A percentile compares a stretch with the other conserved stretches of the same genome.
phyloP scores from a whole-genome alignment of 1,284 basidiomycete species.

The Amylostereum areolatum region DNA sequence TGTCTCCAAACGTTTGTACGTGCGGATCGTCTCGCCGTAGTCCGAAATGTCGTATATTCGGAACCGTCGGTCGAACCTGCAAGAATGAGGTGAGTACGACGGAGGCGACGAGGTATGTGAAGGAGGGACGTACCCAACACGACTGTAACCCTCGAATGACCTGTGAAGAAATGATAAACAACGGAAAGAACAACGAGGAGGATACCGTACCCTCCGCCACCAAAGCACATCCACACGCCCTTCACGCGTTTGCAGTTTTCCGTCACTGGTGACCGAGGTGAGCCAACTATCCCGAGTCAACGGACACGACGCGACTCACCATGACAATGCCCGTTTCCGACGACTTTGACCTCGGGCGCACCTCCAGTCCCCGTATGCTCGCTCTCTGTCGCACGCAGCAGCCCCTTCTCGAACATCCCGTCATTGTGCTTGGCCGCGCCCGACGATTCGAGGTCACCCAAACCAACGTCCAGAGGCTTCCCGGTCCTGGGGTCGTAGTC shows the following conservation, averaged over 20 bases:
- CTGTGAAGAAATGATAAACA: slow-evolving; percentile 27
- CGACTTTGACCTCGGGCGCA: slow-evolving; percentile 70
- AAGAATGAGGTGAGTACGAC: not conserved
- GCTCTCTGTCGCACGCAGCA: slow-evolving; percentile 64
- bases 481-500: slow-evolving; percentile 56
- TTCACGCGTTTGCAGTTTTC: slow-evolving; percentile 83
- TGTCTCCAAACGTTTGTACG: slow-evolving; percentile 82
- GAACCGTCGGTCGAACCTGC: slow-evolving; percentile 84
- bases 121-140: slow-evolving; percentile 47
- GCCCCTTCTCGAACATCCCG: slow-evolving; percentile 76
- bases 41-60: slow-evolving; percentile 80
- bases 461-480: slow-evolving; percentile 60
- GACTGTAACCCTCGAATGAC: slow-evolving; percentile 83
- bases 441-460: slow-evolving; percentile 48
- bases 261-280: slow-evolving; percentile 45
- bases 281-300: not conserved
- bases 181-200: not conserved
- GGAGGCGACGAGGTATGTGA: not conserved
- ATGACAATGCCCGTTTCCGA: slow-evolving; percentile 87
- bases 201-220: slow-evolving; percentile 70
- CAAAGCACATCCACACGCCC: slow-evolving; percentile 93
- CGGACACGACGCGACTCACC: slow-evolving; percentile 33
- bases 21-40: slow-evolving; percentile 85
- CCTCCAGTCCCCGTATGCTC: slow-evolving; percentile 45
- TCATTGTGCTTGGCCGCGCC: slow-evolving; percentile 69